A percentile compares a stretch with the other conserved stretches of the same genome.
Conservation (phyloP, 1,284 basidiomycete species). For the Leccinum laetum region DNA sequence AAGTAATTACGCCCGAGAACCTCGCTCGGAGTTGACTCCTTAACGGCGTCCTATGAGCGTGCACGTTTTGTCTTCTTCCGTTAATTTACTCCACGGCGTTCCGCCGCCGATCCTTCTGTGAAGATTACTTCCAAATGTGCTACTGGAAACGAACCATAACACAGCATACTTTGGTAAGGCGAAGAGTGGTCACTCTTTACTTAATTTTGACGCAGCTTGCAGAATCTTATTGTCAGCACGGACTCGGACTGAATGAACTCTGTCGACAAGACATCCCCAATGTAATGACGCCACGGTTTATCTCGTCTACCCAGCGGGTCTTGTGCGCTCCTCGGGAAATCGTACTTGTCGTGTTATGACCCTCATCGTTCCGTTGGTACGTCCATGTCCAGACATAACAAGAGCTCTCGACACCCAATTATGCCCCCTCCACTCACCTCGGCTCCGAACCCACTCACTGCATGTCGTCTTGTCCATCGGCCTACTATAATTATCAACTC, state of each 20-base stretch:
- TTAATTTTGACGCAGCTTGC: not conserved
- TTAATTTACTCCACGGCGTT: not conserved
- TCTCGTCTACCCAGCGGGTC: not conserved
- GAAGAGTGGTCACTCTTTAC: not conserved
- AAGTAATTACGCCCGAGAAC: not conserved
- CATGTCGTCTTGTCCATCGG: slow-evolving; percentile 10
- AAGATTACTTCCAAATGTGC: not conserved
- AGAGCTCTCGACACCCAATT: not conserved
- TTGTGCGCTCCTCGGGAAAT: slow-evolving; percentile 7
- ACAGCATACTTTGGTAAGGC: slow-evolving; percentile 6
- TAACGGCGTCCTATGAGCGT: not conserved
- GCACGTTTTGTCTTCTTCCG: not conserved
- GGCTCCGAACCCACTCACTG: not conserved
- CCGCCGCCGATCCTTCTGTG: not conserved
- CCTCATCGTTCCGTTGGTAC: not conserved
- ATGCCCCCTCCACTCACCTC: not conserved
- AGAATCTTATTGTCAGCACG: not conserved
- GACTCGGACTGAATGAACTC: not conserved
- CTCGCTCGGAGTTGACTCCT: not conserved
- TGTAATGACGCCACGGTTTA: not conserved
- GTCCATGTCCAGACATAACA: slow-evolving; percentile 5
- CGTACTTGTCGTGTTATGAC: not conserved
- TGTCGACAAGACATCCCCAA: not conserved
- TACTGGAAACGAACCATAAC: not conserved
- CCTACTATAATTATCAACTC: not conserved